Evolutionary conservation across 768 basidiomycete genomes (phyloP).

Genomic region (Chalciporus piperatus): DNA sequence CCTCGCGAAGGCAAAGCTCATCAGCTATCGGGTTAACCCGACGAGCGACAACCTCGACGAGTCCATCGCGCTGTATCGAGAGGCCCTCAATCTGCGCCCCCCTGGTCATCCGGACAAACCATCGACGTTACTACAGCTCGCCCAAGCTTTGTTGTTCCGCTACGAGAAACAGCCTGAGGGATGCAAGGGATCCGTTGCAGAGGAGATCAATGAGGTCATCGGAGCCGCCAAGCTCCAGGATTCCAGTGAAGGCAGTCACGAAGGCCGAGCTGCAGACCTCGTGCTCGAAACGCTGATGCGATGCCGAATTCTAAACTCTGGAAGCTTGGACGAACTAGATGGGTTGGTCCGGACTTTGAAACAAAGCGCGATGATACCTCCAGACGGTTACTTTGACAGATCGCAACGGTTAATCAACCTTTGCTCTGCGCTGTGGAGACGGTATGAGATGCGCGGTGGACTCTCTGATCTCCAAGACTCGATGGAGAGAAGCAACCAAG

Average conservation of each 20-base stretch:
- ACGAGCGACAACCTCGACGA: not conserved
- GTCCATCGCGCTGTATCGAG: not conserved
- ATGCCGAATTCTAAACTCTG: not conserved
- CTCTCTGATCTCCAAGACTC: not conserved
- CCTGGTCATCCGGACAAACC: constrained; percentile 5
- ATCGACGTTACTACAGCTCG: constrained; percentile 3
- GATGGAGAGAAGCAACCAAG: not conserved
- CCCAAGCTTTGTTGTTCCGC: constrained; percentile 6
- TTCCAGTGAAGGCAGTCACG: not conserved
- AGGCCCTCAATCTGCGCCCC: constrained; percentile 8
- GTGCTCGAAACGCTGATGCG: not conserved
- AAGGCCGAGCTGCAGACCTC: constrained; percentile 2
- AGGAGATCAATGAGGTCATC: not conserved
- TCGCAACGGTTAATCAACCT: constrained; percentile 3
- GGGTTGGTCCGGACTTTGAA: not conserved
- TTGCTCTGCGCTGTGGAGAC: not conserved
- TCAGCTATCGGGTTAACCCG: constrained; percentile 1
- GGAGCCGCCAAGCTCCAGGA: not conserved
- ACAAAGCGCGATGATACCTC: not conserved
- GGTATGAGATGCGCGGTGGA: not conserved
- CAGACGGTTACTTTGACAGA: not conserved
- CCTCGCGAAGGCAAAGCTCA: constrained; percentile 10
- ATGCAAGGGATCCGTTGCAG: not conserved
- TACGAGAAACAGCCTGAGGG: not conserved
- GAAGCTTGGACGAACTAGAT: not conserved